Conservation (phyloP, 2,329 filamentous ascomycete genomes). For the Capronia epimyces region DNA sequence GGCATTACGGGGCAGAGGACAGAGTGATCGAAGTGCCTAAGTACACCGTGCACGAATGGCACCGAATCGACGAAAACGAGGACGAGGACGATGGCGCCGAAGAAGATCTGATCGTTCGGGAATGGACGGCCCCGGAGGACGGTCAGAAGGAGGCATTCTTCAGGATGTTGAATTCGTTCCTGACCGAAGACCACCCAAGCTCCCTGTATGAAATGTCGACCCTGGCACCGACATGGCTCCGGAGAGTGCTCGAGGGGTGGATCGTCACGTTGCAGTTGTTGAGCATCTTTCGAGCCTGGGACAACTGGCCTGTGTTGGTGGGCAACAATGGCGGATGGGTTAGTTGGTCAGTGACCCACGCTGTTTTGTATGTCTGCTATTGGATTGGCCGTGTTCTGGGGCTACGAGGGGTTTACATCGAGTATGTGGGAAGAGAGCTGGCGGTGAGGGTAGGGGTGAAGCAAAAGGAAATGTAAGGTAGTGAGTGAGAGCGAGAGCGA, state of each 20-base stretch:
- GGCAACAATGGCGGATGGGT: conserved; percentile 15
- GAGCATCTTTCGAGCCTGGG: conserved; percentile 16
- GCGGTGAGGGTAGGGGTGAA: not conserved
- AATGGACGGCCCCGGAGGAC: conserved; percentile 46
- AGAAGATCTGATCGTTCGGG: conserved; percentile 41
- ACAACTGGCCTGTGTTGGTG: conserved; percentile 19
- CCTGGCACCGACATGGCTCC: conserved; percentile 1
- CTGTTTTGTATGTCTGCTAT: conserved; percentile 6
- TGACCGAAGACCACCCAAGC: conserved; percentile 18
- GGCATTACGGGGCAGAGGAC: conserved; percentile 8
- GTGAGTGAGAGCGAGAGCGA: too few relatives aligned
- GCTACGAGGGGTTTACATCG: conserved; percentile 12
- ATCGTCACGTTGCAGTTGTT: conserved; percentile 17
- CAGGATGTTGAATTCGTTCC: conserved; percentile 43
- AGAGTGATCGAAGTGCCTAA: conserved; percentile 33
- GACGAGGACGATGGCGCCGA: too few relatives aligned
- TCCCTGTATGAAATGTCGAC: conserved; percentile 8
- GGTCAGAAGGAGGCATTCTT: conserved; percentile 47
- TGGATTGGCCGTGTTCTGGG: conserved; percentile 11
- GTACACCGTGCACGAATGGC: conserved; percentile 45
- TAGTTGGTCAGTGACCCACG: conserved; percentile 18
- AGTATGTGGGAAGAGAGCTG: conserved; percentile 12
- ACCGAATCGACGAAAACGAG: conserved; percentile 31
- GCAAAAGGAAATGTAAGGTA: too few relatives aligned
- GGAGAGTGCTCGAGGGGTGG: conserved; percentile 13